Base-by-base conservation (phyloP, 2,329 filamentous ascomycete species). In the Paecilomyces sp. region DNA sequence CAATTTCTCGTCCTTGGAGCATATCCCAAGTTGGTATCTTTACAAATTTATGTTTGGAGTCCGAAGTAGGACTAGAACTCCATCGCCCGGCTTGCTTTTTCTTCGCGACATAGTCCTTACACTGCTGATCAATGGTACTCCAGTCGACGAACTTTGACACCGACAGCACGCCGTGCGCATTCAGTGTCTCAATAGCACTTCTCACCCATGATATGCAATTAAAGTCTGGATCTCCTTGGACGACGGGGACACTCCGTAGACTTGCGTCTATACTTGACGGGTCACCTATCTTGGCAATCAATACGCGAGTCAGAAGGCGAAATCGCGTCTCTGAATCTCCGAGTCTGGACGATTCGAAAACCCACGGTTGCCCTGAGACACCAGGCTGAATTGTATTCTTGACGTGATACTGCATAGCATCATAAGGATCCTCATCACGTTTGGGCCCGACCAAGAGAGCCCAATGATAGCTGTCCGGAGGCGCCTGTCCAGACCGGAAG, bases 291-390 rank as follows among this genome's bases (percentile, higher is more conserved):
- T 47, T 36, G 24, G 33, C 30, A 25, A 56, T 47, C 31, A 56
- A 34, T 18, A 56, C 33, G 13, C 55, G 33, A 15, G 33, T 56
- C 55, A 56, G 18, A 34, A 56, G 55, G 25, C 55, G 55, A 25
- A 22, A 41, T 34, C 55, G 55, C 11, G 55, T 56, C 15, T 41
- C 34, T 4, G 54, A 55, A 13, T 56, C 55, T 13, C 25, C 22
- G 18, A 56, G 55, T 47, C 36, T 56, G n/a, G 55, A 36, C 11
- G 15, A 34, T 56, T 56, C 55, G 55, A 56, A 41, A 22, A 56
- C 55, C 33, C 55, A 41, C 7, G 55, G 55, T 41, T 41, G 55
- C 13, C 33, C 55, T 22, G 30, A 56, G 18, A 56, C 33, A 41
- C 15, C 55, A 2, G 31, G 55, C 6, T 47, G 33, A 18, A 56